phyloP scores from a whole-genome alignment of 2,329 filamentous ascomycete species.

The Didymella arachidicola region DNA sequence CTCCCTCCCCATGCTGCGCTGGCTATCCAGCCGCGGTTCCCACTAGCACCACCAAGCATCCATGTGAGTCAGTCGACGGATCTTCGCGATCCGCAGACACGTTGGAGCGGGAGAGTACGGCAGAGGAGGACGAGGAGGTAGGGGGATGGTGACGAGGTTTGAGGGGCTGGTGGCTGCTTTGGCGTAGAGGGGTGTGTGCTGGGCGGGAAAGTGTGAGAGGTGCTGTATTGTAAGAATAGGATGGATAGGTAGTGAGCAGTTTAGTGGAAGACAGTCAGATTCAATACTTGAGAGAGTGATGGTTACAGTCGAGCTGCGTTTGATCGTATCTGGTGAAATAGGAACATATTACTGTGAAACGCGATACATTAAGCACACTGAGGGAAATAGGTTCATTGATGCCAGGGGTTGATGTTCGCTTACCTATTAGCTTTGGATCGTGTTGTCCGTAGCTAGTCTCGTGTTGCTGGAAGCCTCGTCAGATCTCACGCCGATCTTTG shows the following conservation, averaged over 20 bases:
- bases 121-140: conserved; percentile 31
- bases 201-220: neutral
- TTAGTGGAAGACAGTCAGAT: no score
- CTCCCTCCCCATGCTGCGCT: conserved; percentile 47
- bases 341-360: neutral
- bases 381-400: no score
- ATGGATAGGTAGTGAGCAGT: no score
- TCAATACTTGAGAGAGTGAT: no score
- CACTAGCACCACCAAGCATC: conserved; percentile 42
- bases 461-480: neutral
- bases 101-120: conserved; percentile 24
- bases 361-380: neutral
- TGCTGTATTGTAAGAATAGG: neutral
- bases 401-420: neutral
- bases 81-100: conserved; percentile 33
- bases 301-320: no score
- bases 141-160: conserved; percentile 33
- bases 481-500: neutral
- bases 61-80: conserved; percentile 40
- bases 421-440: neutral
- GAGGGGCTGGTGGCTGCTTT: no score
- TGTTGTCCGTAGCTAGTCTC: neutral
- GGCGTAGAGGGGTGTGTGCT: neutral
- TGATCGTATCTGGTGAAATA: neutral
- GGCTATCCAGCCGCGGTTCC: conserved; percentile 52